These are phyloP conservation scores for Ophiosphaerella herpotricha DNA, from an alignment of 2,329 filamentous ascomycete genomes.

Conservation along the genomic window DNA sequence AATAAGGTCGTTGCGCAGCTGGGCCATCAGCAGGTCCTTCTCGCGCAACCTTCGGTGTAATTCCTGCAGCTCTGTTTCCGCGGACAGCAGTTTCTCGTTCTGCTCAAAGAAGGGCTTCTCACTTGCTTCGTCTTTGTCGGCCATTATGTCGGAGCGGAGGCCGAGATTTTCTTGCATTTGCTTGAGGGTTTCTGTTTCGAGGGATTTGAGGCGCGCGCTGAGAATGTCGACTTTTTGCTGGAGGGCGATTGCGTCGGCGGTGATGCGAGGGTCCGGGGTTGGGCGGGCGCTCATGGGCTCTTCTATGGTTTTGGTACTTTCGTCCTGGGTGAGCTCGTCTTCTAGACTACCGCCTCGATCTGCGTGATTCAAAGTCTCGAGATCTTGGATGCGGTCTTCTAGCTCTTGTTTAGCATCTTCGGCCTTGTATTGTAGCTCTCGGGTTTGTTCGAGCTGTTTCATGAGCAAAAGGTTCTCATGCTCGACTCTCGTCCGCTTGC, in stretches of 20 bases:
- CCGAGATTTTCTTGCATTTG: slow-evolving; percentile 49
- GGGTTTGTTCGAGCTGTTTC: slow-evolving; percentile 54
- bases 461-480: slow-evolving; percentile 53
- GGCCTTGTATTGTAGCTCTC: slow-evolving; percentile 53
- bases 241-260: slow-evolving; percentile 42
- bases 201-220: slow-evolving; percentile 39
- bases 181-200: slow-evolving; percentile 49
- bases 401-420: slow-evolving; percentile 55
- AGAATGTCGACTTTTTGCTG: slow-evolving; percentile 49
- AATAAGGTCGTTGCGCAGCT: slow-evolving; percentile 44
- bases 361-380: slow-evolving; percentile 40
- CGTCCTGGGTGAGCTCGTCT: slow-evolving; percentile 46
- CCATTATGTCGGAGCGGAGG: slow-evolving; percentile 44
- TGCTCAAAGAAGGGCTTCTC: slow-evolving; percentile 47
- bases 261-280: slow-evolving; percentile 28
- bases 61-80: slow-evolving; percentile 42
- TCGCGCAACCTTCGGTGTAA: slow-evolving; percentile 41
- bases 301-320: slow-evolving; percentile 31
- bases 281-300: slow-evolving; percentile 21
- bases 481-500: slow-evolving; percentile 53
- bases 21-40: slow-evolving; percentile 42
- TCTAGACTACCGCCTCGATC: slow-evolving; percentile 43
- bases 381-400: slow-evolving; percentile 51
- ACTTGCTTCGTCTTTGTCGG: slow-evolving; percentile 40
- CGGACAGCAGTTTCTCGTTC: slow-evolving; percentile 43